These are phyloP conservation scores for Plasmodium gallinaceum DNA, from an alignment of 169 alveolate genomes.

Conservation along the genomic window DNA sequence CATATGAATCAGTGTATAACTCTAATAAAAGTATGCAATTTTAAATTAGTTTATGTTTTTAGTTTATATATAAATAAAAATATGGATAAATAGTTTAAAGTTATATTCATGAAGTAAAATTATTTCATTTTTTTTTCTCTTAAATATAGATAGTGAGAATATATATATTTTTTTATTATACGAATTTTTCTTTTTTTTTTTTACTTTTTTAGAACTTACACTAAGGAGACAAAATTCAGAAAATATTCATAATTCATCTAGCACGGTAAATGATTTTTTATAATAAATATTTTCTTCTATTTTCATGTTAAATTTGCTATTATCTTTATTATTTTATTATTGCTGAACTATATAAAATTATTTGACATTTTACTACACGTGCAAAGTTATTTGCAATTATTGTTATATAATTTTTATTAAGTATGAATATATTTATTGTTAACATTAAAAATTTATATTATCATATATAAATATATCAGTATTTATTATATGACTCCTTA, in stretches of 20 bases:
- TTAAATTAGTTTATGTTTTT: conserved; percentile 3
- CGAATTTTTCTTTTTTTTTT: background rate
- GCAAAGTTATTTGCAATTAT: background rate
- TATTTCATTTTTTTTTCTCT: conserved; percentile 1
- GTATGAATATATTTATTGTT: background rate
- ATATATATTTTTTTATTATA: too few relatives aligned
- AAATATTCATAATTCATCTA: conserved; percentile 19
- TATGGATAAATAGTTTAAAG: background rate
- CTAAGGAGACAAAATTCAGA: conserved; percentile 50
- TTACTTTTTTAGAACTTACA: conserved; percentile 34
- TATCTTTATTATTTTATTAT: too few relatives aligned
- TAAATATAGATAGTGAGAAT: background rate
- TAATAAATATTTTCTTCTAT: background rate
- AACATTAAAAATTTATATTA: background rate
- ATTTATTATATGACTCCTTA: background rate
- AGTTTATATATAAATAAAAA: background rate
- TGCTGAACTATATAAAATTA: too few relatives aligned
- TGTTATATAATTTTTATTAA: background rate
- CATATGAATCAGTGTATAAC: conserved; percentile 27
- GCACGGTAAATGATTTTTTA: conserved; percentile 32
- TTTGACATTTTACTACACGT: background rate
- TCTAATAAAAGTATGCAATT: conserved; percentile 72
- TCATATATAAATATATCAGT: background rate
- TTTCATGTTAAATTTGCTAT: too few relatives aligned
- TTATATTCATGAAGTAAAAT: background rate